Evolutionary conservation across 352 stramenopile species (phyloP).

Genomic region (Globisporangium sylvaticum): DNA sequence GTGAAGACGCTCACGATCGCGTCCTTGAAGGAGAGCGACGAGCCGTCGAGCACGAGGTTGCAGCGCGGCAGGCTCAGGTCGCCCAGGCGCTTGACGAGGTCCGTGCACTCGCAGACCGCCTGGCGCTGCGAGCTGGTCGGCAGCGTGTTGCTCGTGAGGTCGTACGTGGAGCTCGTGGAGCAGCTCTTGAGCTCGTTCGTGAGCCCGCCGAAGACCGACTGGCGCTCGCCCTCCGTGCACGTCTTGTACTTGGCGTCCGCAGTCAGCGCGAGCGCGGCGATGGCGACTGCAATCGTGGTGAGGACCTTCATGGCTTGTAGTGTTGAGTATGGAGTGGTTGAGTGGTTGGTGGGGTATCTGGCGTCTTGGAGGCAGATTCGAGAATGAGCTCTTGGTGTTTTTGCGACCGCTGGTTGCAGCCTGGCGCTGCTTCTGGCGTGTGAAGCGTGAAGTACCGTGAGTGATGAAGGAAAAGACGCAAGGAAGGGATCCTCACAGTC

Average conservation of each 20-base stretch:
- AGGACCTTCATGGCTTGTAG: slow-evolving; percentile 9
- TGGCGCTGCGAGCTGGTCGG: slow-evolving; percentile 22
- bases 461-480: no score
- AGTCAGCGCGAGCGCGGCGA: slow-evolving; percentile 3
- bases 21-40: slow-evolving; percentile 24
- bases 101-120: slow-evolving; percentile 28
- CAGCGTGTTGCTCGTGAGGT: slow-evolving; percentile 22
- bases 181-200: slow-evolving; percentile 24
- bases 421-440: not conserved
- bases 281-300: not conserved
- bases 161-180: slow-evolving; percentile 16
- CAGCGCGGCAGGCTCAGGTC: slow-evolving; percentile 26
- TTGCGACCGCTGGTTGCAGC: no score
- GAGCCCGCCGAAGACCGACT: slow-evolving; percentile 15
- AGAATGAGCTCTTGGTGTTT: not conserved
- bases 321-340: not conserved
- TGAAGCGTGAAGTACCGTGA: not conserved
- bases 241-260: slow-evolving; percentile 10
- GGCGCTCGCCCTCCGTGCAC: slow-evolving; percentile 13
- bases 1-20: slow-evolving; percentile 26
- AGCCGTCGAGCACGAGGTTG: slow-evolving; percentile 27
- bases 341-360: not conserved
- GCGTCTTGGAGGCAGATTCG: slow-evolving; percentile 6
- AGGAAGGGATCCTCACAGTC: not conserved
- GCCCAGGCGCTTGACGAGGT: slow-evolving; percentile 23